These are phyloP conservation scores for Aspergillus pseudoterreus DNA, from an alignment of 2,329 filamentous ascomycete genomes.

Conservation along the genomic window DNA sequence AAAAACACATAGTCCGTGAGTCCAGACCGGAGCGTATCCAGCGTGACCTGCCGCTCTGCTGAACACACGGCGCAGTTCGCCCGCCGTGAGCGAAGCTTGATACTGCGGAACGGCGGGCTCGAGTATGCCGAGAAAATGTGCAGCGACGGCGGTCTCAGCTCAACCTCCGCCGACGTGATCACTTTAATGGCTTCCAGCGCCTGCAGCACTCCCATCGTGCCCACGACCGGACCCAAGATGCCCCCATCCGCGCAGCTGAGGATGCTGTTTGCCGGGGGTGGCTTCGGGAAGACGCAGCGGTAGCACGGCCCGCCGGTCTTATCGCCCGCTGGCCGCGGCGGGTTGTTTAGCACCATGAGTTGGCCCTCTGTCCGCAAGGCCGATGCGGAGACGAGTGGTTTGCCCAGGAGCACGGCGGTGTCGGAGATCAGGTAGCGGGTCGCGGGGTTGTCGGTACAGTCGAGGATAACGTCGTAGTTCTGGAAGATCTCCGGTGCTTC, in stretches of 20 bases:
- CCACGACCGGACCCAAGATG: conserved; percentile 87
- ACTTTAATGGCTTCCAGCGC: conserved; percentile 85
- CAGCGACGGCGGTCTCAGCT: conserved; percentile 28
- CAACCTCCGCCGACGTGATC: conserved; percentile 48
- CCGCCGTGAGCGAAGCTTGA: conserved; percentile 68
- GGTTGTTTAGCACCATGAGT: conserved; percentile 81
- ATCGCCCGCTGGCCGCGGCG: conserved; percentile 59
- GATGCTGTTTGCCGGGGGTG: conserved; percentile 78
- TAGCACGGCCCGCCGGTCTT: conserved; percentile 76
- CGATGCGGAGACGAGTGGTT: conserved; percentile 82
- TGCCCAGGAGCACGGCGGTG: conserved; percentile 72
- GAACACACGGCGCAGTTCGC: conserved; percentile 75
- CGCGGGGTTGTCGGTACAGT: conserved; percentile 92
- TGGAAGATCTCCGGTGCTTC: conserved; percentile 65
- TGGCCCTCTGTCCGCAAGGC: conserved; percentile 87
- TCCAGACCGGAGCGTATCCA: conserved; percentile 59
- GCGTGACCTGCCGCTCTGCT: conserved; percentile 57
- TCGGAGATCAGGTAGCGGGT: conserved; percentile 92
- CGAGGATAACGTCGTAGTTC: conserved; percentile 77
- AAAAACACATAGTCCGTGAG: conserved; percentile 81
- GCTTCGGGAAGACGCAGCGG: conserved; percentile 83
- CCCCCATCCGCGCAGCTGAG: conserved; percentile 89
- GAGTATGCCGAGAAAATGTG: conserved; percentile 45
- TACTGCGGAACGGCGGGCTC: conserved; percentile 61
- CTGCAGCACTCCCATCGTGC: conserved; percentile 88